Conservation (phyloP, 768 basidiomycete genomes). For the Boletus rubroflammeus region DNA sequence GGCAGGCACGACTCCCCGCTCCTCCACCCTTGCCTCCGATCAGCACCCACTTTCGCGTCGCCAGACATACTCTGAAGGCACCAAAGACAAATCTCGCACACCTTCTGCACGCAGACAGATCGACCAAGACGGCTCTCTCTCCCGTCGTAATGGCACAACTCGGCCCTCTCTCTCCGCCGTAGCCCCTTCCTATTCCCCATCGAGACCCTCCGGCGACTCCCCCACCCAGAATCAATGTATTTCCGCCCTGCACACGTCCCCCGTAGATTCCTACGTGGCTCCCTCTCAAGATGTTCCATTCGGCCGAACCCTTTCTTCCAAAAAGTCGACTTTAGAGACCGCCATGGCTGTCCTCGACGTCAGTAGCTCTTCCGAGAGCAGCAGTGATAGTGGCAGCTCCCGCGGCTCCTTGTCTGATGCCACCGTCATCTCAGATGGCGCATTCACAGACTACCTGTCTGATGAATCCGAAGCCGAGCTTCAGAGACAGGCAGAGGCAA, state of each 20-base stretch:
- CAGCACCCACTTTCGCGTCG: constrained; percentile 44
- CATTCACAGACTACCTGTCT: constrained; percentile 87
- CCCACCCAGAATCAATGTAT: constrained; percentile 17
- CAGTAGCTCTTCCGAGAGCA: constrained; percentile 49
- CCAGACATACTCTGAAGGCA: constrained; percentile 48
- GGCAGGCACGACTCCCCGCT: constrained; percentile 30
- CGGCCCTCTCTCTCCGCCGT: constrained; percentile 46
- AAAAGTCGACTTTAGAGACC: constrained; percentile 35
- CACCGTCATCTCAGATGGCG: constrained; percentile 81
- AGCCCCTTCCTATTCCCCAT: constrained; percentile 30
- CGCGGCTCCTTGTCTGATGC: constrained; percentile 62
- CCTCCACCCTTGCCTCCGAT: constrained; percentile 40
- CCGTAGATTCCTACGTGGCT: constrained; percentile 20
- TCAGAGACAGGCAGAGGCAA: constrained; percentile 80
- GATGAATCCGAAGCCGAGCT: constrained; percentile 90
- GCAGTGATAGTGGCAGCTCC: constrained; percentile 50
- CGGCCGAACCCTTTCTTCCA: constrained; percentile 34
- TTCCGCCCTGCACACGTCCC: constrained; percentile 18
- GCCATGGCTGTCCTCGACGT: constrained; percentile 40
- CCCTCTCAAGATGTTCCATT: constrained; percentile 29
- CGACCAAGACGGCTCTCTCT: constrained; percentile 49
- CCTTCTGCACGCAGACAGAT: constrained; percentile 59
- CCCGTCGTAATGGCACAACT: constrained; percentile 45
- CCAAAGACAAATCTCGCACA: constrained; percentile 52
- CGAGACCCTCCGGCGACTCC: constrained; percentile 21